These are phyloP conservation scores for Stephania japonica DNA, from an alignment of 164 flowering plant species.

Conservation along the genomic window DNA sequence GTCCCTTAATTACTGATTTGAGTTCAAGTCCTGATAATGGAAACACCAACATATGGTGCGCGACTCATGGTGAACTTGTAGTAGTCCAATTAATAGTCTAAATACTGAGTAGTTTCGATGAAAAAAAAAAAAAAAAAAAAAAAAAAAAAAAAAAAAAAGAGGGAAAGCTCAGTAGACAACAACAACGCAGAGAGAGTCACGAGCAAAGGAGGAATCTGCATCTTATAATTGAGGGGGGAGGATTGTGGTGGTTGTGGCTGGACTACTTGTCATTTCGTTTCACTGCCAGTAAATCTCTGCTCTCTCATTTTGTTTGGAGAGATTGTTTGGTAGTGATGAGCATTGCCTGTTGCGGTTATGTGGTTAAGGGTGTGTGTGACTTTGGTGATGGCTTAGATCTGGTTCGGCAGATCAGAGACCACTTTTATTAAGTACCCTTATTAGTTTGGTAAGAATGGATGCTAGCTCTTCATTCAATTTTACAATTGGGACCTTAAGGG, in stretches of 20 bases:
- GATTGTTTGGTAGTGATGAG: background rate
- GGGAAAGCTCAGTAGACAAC: background rate
- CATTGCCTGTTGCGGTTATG: background rate
- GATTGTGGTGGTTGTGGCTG: constrained; percentile 4
- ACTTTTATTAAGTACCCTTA: background rate
- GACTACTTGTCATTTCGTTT: background rate
- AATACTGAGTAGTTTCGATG: too few species aligned
- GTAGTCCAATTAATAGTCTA: background rate
- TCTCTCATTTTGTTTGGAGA: background rate
- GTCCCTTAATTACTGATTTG: background rate
- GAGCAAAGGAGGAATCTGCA: background rate
- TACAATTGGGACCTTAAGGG: background rate
- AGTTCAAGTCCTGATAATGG: background rate
- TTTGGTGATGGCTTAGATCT: background rate
- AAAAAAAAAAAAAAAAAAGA: too few species aligned
- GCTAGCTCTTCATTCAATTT: background rate
- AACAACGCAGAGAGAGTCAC: constrained; percentile 1
- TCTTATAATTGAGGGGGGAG: constrained; percentile 7
- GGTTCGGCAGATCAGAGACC: background rate
- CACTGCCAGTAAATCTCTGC: background rate
- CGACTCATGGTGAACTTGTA: background rate
- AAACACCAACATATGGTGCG: background rate
- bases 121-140: too few species aligned
- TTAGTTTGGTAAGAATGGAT: background rate
- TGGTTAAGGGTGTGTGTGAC: background rate